Evolutionary conservation across 2,329 filamentous ascomycete genomes (phyloP), one percentile per base, ranked within the genome.

Genomic region (Aureobasidium sp.): DNA sequence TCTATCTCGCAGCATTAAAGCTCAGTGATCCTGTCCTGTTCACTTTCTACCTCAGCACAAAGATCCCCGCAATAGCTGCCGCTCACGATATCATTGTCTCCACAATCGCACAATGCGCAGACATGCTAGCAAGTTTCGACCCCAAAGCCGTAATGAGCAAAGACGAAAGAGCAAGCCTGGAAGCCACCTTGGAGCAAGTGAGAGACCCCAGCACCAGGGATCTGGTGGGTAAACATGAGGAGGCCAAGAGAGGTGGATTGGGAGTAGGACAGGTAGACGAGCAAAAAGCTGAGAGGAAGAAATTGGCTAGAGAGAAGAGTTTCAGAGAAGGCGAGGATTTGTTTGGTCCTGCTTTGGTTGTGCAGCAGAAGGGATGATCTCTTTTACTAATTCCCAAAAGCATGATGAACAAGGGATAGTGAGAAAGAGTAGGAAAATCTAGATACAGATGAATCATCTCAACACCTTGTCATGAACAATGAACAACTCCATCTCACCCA

Each of bases 1-100:
- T 97, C 72, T 92, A 92, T 86, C 82, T 97, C 63, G 87, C 90
- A 0, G 86, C 92, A 0, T 76, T 97, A 32, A 80, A 87, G 15
- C 81, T 95, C 57, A 89, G 87, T 0, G 93, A 97, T 71, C 76
- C 79, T 44, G 83, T 81, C 0, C 76, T 94, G 70, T 72, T 74
- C 0, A 62, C 70, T n/a, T 78, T 79, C 67, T 80, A 78, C 68
- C 69, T 81, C 25, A 67, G 68, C 25, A 73, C 75, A 5, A 80
- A 80, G 64, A 62, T 80, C 1, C 71, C 77, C 1, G 45, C 62
- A 1, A 37, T 60, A 2, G 63, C 65, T 0, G 68, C 50, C 8
- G 61, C 64, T 1, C 66, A 67, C 10, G 64, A 65, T 21, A 77
- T 77, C 63, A 67, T 79, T 34, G 59, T 77, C 1, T 64, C 70